Percentiles rank a stretch among this genome's conserved stretches.
Evolutionary conservation across 805 yeast genomes (phyloP).

Genomic region (Wickerhamiella azymoides): DNA sequence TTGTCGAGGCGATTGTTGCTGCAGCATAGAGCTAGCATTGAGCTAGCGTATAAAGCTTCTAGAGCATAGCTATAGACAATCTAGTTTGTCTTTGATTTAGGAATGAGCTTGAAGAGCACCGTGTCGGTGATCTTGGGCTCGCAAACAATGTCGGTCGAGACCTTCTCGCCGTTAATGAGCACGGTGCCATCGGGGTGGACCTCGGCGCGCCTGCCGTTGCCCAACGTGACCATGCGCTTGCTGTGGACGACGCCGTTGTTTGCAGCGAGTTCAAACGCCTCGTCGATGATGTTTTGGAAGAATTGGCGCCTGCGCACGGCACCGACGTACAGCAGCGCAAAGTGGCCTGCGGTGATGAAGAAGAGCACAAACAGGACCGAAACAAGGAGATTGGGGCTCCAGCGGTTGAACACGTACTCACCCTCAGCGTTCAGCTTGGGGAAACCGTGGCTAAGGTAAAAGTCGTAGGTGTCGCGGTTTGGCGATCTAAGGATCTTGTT

Average conservation of each 20-base stretch:
- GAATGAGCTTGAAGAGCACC: conserved; percentile 13
- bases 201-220: conserved; percentile 22
- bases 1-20: conserved; percentile 29
- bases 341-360: conserved; percentile 45
- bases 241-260: conserved; percentile 19
- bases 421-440: conserved; percentile 54
- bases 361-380: conserved; percentile 34
- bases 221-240: conserved; percentile 18
- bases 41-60: too few relatives aligned
- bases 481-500: conserved; percentile 54
- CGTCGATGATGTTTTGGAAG: conserved; percentile 26
- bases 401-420: conserved; percentile 48
- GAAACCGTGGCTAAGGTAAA: conserved; percentile 74
- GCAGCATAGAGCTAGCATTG: too few relatives aligned
- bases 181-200: conserved; percentile 27
- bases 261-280: conserved; percentile 24
- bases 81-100: not conserved
- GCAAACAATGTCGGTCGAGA: conserved; percentile 20
- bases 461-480: conserved; percentile 65
- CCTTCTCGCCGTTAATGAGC: conserved; percentile 19
- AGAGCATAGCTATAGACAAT: too few relatives aligned
- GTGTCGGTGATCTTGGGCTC: conserved; percentile 26
- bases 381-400: conserved; percentile 48
- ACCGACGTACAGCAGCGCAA: conserved; percentile 38
- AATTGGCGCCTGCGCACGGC: conserved; percentile 44